These are phyloP conservation scores for Aspergillus kassunensis DNA, from an alignment of 495 filamentous ascomycete genomes.

Conservation along the genomic window DNA sequence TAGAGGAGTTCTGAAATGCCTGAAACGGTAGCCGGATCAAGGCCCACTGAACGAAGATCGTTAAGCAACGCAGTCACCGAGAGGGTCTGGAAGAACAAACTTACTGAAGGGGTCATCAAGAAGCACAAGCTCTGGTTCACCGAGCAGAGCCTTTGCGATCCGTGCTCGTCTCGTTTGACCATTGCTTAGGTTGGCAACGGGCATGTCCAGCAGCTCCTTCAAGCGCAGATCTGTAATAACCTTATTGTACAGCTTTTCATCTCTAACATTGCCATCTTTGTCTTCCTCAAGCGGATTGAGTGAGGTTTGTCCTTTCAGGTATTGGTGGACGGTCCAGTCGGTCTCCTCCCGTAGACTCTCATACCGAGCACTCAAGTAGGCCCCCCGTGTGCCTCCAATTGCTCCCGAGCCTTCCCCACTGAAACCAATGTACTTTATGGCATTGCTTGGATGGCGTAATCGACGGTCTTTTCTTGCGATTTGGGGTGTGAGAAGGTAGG, in stretches of 20 bases:
- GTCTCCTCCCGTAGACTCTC: conserved; percentile 81
- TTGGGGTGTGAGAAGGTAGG: conserved; percentile 64
- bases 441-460: conserved; percentile 54
- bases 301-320: conserved; percentile 69
- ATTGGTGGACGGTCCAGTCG: conserved; percentile 80
- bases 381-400: conserved; percentile 57
- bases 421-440: conserved; percentile 84
- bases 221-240: conserved; percentile 67
- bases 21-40: conserved; percentile 75
- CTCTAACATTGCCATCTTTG: conserved; percentile 39
- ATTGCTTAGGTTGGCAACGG: conserved; percentile 85
- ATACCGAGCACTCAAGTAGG: conserved; percentile 89
- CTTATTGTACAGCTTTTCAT: conserved; percentile 46
- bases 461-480: conserved; percentile 51
- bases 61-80: neutral
- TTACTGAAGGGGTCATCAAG: conserved; percentile 90
- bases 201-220: conserved; percentile 62
- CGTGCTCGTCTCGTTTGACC: conserved; percentile 83
- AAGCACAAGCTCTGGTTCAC: conserved; percentile 72
- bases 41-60: conserved; percentile 55
- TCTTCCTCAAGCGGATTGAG: conserved; percentile 64
- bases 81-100: conserved; percentile 11
- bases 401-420: conserved; percentile 53
- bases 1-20: conserved; percentile 66
- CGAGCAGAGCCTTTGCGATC: conserved; percentile 81